These are phyloP conservation scores for Barbarea vulgaris DNA, from an alignment of 345 rosid species.

Conservation along the genomic window DNA sequence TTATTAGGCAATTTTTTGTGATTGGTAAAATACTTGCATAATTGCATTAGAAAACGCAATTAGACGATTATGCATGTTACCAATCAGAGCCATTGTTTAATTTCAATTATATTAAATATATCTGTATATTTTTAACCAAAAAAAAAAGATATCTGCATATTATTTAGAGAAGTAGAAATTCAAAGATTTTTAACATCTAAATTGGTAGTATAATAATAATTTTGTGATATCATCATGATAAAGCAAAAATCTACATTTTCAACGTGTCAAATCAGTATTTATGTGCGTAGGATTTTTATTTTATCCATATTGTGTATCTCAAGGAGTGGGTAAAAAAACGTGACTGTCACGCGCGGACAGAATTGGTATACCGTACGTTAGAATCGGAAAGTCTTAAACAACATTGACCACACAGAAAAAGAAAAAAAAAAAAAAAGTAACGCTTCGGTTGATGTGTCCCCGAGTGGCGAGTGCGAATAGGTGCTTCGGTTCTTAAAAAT, in stretches of 20 bases:
- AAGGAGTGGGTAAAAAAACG: neutral
- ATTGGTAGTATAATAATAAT: neutral
- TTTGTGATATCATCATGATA: neutral
- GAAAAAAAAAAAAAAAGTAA: neutral
- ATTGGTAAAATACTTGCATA: no score
- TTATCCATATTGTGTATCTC: neutral
- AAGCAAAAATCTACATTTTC: neutral
- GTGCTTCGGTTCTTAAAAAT: neutral
- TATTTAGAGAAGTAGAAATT: neutral
- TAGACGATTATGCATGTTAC: no score
- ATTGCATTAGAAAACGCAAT: no score
- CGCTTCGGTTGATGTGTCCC: conserved; percentile 24
- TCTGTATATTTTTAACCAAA: neutral
- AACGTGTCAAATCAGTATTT: neutral
- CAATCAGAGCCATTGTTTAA: no score
- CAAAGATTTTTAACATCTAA: neutral
- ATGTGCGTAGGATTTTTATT: neutral
- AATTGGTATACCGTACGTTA: neutral
- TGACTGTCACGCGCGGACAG: neutral
- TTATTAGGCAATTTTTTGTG: no score
- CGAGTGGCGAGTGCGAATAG: conserved; percentile 21
- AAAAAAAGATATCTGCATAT: neutral
- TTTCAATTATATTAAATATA: neutral
- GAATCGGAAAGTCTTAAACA: conserved; percentile 7
- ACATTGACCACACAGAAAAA: neutral